Conservation (phyloP, 345 rosid species). For the Populus nigra region DNA sequence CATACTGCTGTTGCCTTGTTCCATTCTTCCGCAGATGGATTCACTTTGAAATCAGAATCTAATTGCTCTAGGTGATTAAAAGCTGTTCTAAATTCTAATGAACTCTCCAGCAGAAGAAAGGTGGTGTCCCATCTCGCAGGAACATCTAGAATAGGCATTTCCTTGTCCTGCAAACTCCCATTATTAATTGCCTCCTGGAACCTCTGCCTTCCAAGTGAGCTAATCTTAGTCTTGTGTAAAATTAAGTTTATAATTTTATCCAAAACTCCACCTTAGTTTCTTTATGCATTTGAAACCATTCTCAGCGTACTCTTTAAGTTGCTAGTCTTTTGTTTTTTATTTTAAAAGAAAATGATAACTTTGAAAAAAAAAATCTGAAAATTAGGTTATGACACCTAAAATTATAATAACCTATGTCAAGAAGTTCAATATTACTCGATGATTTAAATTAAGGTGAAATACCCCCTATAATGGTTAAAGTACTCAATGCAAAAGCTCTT, state of each 20-base stretch:
- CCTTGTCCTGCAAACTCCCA: not conserved
- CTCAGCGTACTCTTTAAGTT: too few relatives aligned
- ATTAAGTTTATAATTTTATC: too few relatives aligned
- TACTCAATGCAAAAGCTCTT: constrained; percentile 56
- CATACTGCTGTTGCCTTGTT: not conserved
- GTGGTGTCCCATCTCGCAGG: not conserved
- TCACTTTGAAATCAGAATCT: not conserved
- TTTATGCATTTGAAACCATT: too few relatives aligned
- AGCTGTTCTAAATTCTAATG: not conserved
- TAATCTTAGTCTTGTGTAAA: too few relatives aligned
- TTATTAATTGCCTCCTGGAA: not conserved
- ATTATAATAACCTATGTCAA: constrained; percentile 64
- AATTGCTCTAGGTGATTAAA: not conserved
- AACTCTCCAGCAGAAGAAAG: not conserved
- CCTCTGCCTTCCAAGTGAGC: not conserved
- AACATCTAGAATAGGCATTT: not conserved
- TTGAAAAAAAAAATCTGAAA: too few relatives aligned
- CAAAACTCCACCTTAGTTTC: too few relatives aligned
- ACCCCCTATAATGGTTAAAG: constrained; percentile 59
- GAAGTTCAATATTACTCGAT: constrained; percentile 44
- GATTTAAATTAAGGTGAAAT: constrained; percentile 70
- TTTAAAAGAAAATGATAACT: too few relatives aligned
- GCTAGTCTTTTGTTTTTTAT: too few relatives aligned
- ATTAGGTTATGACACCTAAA: constrained; percentile 8
- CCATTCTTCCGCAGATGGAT: not conserved